These are phyloP conservation scores for Teratosphaeria zuluensis DNA, from an alignment of 2,329 filamentous ascomycete genomes.

Conservation along the genomic window DNA sequence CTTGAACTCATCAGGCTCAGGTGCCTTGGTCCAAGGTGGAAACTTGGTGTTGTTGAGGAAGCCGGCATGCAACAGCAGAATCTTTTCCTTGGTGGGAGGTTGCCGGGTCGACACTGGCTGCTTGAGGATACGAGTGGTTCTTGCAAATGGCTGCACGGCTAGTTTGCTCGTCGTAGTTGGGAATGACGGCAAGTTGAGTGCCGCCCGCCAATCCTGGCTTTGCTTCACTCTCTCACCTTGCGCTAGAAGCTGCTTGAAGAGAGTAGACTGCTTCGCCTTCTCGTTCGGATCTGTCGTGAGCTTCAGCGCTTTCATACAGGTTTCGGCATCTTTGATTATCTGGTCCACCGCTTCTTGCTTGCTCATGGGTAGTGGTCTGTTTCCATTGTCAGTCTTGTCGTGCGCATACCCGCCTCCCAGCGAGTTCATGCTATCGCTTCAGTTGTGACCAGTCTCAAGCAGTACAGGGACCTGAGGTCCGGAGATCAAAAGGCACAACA, in stretches of 20 bases:
- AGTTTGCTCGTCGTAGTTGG: not conserved
- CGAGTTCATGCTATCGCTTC: not conserved
- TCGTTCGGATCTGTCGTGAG: conserved; percentile 53
- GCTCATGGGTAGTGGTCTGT: conserved; percentile 10
- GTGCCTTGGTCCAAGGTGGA: conserved; percentile 68
- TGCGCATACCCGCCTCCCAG: not conserved
- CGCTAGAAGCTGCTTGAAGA: conserved; percentile 57
- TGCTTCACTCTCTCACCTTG: conserved; percentile 68
- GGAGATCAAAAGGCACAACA: not conserved
- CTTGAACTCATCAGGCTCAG: conserved; percentile 53
- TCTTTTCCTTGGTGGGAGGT: conserved; percentile 61
- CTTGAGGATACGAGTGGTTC: conserved; percentile 18
- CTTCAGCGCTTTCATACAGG: conserved; percentile 67
- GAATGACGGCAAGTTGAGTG: conserved; percentile 1
- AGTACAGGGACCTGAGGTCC: not conserved
- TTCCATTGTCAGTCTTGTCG: conserved; percentile 4
- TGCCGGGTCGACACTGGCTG: conserved; percentile 50
- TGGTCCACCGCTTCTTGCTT: conserved; percentile 57
- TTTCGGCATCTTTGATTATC: conserved; percentile 67
- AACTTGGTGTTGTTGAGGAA: conserved; percentile 75
- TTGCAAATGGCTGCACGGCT: not conserved
- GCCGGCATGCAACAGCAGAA: conserved; percentile 66
- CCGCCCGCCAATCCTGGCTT: conserved; percentile 19
- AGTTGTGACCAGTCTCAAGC: not conserved
- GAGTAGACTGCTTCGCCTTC: conserved; percentile 56